A percentile compares a stretch with the other conserved stretches of the same genome.
These are phyloP conservation scores for Umbelopsis ramanniana DNA, from an alignment of 192 early-diverging fungal genomes.

Conservation along the genomic window DNA sequence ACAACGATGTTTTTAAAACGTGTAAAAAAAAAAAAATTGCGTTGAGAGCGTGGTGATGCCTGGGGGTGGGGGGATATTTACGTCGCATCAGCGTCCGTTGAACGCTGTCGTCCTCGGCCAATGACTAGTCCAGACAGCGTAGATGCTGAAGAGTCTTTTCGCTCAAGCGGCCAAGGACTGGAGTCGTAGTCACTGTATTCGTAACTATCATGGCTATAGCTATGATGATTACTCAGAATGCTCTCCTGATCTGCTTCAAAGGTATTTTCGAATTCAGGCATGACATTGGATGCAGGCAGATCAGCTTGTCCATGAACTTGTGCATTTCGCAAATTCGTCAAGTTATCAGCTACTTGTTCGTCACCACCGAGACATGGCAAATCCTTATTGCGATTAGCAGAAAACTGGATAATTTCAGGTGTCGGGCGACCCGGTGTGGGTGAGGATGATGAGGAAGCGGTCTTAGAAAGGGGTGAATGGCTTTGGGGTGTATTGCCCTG, in stretches of 20 bases:
- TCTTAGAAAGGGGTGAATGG: background rate
- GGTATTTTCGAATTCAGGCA: background rate
- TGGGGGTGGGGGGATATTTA: background rate
- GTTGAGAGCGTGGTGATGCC: no score
- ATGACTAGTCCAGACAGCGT: slow-evolving; percentile 8
- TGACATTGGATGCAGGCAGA: no score
- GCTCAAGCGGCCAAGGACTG: slow-evolving; percentile 13
- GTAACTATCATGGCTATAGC: background rate
- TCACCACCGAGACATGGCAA: no score
- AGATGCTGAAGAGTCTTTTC: slow-evolving; percentile 9
- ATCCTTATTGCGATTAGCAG: no score
- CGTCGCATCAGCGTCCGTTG: background rate
- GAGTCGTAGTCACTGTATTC: background rate
- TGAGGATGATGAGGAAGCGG: background rate
- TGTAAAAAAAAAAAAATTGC: background rate
- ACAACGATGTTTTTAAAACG: no score
- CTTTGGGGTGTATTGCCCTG: background rate
- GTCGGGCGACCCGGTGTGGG: no score
- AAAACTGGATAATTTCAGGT: no score
- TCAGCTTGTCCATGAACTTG: no score
- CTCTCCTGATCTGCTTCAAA: background rate
- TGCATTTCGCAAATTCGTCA: no score
- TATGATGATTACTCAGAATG: background rate
- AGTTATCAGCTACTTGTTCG: no score
- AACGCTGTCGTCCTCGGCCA: slow-evolving; percentile 12